Percentiles rank a stretch among this genome's conserved stretches.
phyloP scores from a whole-genome alignment of 75 land plant species.

The Isoetes taiwanensis region DNA sequence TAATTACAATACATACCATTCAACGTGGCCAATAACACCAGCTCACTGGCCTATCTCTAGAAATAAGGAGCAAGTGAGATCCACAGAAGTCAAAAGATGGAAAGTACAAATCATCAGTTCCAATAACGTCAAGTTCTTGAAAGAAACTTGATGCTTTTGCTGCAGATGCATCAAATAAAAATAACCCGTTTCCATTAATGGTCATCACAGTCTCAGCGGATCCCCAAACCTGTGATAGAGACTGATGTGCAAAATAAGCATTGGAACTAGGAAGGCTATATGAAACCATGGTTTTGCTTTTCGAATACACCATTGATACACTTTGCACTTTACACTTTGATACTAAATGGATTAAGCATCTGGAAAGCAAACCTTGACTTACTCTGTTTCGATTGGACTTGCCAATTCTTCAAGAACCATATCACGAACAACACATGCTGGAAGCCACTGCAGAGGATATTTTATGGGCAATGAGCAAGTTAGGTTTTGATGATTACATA shows the following conservation, averaged over 20 bases:
- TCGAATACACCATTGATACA: conserved; percentile 76
- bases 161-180: conserved; percentile 52
- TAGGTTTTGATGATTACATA: conserved; percentile 65
- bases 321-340: too few species aligned
- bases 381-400: too few species aligned
- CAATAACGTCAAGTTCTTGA: conserved; percentile 70
- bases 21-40: conserved; percentile 54
- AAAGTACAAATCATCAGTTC: conserved; percentile 55
- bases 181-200: conserved; percentile 58
- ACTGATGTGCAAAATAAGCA: conserved; percentile 29
- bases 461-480: conserved; percentile 68
- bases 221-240: conserved; percentile 91
- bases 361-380: too few species aligned
- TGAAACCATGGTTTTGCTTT: conserved; percentile 42
- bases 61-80: conserved; percentile 58
- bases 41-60: conserved; percentile 75
- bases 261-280: conserved; percentile 51
- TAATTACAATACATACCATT: too few species aligned
- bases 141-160: too few species aligned
- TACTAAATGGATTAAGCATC: too few species aligned
- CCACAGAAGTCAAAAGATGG: conserved; percentile 76
- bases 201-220: conserved; percentile 57
- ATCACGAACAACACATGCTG: too few species aligned
- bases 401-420: too few species aligned
- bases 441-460: conserved; percentile 66